A percentile compares a stretch with the other conserved stretches of the same genome.
Conservation (phyloP, 2,329 filamentous ascomycete species). For the Bisporella sp. region DNA sequence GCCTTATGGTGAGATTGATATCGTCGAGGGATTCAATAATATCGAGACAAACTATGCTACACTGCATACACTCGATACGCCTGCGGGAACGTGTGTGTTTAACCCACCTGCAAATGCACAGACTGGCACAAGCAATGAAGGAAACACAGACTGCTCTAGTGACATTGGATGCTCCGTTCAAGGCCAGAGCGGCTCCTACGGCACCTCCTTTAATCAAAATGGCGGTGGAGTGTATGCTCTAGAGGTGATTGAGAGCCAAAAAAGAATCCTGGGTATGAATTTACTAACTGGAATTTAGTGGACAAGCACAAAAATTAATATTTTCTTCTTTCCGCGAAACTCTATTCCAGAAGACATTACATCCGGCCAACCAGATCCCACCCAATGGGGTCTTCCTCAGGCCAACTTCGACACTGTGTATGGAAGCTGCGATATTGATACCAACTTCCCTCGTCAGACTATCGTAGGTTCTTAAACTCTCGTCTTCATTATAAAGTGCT, state of each 20-base stretch:
- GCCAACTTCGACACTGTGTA: slow-evolving; percentile 48
- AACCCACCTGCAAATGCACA: slow-evolving; percentile 6
- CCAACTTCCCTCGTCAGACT: slow-evolving; percentile 63
- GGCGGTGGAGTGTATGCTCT: slow-evolving; percentile 44
- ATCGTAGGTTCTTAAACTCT: slow-evolving; percentile 42
- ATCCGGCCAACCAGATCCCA: slow-evolving; percentile 52
- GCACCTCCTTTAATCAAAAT: slow-evolving; percentile 17
- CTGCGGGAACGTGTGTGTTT: slow-evolving; percentile 11
- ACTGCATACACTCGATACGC: slow-evolving; percentile 11
- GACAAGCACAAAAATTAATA: slow-evolving; percentile 36
- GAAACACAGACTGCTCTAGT: slow-evolving; percentile 30
- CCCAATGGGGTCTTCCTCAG: slow-evolving; percentile 58
- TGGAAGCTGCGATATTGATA: slow-evolving; percentile 59
- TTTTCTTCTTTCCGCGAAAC: slow-evolving; percentile 54
- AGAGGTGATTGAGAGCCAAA: slow-evolving; percentile 13
- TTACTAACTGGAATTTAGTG: slow-evolving; percentile 37
- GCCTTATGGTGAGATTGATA: slow-evolving; percentile 23
- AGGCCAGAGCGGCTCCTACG: slow-evolving; percentile 30
- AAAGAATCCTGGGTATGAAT: too few relatives aligned
- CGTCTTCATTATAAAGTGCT: background rate
- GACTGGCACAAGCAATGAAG: slow-evolving; percentile 25
- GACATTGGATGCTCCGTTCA: slow-evolving; percentile 28
- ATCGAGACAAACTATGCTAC: slow-evolving; percentile 10
- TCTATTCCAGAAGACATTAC: slow-evolving; percentile 65
- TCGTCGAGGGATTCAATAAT: slow-evolving; percentile 53